These are phyloP conservation scores for Pinus taeda DNA, from an alignment of 75 land plant genomes.

Conservation along the genomic window DNA sequence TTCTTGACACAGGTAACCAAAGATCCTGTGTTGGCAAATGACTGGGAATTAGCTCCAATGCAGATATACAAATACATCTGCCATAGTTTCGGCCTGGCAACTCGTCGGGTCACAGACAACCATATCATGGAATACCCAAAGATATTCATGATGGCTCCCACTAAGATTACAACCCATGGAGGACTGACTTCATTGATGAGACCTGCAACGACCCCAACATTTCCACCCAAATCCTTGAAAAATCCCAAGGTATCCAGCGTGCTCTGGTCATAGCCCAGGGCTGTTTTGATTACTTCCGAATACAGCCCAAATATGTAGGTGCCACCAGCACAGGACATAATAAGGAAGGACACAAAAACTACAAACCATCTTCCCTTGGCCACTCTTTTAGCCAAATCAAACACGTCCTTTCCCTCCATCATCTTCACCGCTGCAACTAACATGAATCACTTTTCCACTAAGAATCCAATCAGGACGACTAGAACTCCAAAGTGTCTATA, in stretches of 20 bases:
- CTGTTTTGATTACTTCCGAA: slow-evolving; percentile 24
- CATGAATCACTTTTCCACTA: too few relatives aligned
- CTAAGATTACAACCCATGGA: slow-evolving; percentile 31
- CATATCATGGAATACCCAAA: slow-evolving; percentile 40
- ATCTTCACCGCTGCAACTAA: background rate
- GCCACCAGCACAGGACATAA: slow-evolving; percentile 27
- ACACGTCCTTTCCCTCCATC: background rate
- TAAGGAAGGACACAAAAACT: slow-evolving; percentile 19
- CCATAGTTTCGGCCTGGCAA: slow-evolving; percentile 25
- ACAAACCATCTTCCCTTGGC: slow-evolving; percentile 33
- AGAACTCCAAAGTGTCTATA: too few relatives aligned
- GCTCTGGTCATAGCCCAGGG: slow-evolving; percentile 24
- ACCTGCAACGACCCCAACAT: slow-evolving; percentile 34
- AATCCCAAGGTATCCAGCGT: slow-evolving; percentile 26
- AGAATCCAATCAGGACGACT: too few relatives aligned
- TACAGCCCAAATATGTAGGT: slow-evolving; percentile 37
- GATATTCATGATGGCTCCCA: slow-evolving; percentile 21
- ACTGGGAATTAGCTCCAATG: slow-evolving; percentile 43
- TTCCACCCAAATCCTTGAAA: slow-evolving; percentile 34
- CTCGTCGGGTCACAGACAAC: slow-evolving; percentile 21
- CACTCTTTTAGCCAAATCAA: background rate
- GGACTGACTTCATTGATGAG: slow-evolving; percentile 22
- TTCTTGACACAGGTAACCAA: slow-evolving; percentile 52
- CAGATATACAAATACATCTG: slow-evolving; percentile 36
- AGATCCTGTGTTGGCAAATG: slow-evolving; percentile 53